These are phyloP conservation scores for Trypanosomatidae sp. DNA, from an alignment of 208 protist species.

Conservation along the genomic window DNA sequence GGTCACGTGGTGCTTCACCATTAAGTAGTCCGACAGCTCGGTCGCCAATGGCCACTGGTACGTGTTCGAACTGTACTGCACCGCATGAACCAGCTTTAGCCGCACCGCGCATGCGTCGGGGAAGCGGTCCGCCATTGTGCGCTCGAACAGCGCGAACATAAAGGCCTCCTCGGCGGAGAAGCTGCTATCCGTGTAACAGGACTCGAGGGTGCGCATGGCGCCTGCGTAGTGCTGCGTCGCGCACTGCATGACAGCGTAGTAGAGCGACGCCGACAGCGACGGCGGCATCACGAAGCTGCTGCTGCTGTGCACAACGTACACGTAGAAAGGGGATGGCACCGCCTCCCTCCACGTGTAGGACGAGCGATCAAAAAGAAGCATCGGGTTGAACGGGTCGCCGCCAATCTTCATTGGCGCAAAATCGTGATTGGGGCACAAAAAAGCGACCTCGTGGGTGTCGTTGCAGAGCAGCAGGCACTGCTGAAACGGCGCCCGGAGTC, in stretches of 20 bases:
- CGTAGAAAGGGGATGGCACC: slow-evolving; percentile 87
- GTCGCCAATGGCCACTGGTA: slow-evolving; percentile 64
- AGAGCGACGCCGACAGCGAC: slow-evolving; percentile 90
- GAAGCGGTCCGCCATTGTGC: slow-evolving; percentile 55
- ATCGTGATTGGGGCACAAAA: slow-evolving; percentile 81
- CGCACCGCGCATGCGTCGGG: slow-evolving; percentile 88
- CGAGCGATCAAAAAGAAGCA: slow-evolving; percentile 72
- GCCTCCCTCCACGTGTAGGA: slow-evolving; percentile 72
- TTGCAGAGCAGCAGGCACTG: slow-evolving; percentile 73
- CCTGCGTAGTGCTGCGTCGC: slow-evolving; percentile 83
- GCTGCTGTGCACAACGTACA: slow-evolving; percentile 88
- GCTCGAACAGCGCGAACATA: slow-evolving; percentile 66
- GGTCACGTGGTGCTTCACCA: slow-evolving; percentile 83
- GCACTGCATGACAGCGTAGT: slow-evolving; percentile 92
- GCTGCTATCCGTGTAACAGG: slow-evolving; percentile 70
- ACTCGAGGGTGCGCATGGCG: slow-evolving; percentile 77
- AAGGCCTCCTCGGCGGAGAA: slow-evolving; percentile 66
- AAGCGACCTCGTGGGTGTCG: slow-evolving; percentile 47
- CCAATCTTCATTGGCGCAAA: slow-evolving; percentile 47
- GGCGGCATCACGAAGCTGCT: slow-evolving; percentile 84
- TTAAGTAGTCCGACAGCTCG: slow-evolving; percentile 82
- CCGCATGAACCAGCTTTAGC: slow-evolving; percentile 85
- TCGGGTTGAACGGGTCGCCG: slow-evolving; percentile 53
- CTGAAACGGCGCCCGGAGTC: slow-evolving; percentile 49
- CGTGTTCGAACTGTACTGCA: slow-evolving; percentile 74